Percentiles rank a stretch among this genome's conserved stretches.
phyloP scores from a whole-genome alignment of 768 basidiomycete genomes.

The Cantharellus cinnabarinus region DNA sequence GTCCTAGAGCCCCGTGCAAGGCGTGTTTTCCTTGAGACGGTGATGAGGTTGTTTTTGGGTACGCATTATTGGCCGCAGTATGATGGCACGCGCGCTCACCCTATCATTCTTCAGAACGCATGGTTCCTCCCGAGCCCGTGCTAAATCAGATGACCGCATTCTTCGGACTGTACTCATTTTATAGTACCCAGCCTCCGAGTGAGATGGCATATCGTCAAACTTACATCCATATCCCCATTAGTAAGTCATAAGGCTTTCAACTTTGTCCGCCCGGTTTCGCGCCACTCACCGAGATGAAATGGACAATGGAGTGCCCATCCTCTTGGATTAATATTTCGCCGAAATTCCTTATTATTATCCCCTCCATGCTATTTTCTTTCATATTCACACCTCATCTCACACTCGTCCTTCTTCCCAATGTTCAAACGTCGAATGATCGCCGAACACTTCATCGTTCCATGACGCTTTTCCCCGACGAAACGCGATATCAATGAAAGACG shows the following conservation, averaged over 20 bases:
- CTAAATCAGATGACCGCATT: slow-evolving; percentile 38
- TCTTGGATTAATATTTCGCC: too few relatives aligned
- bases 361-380: too few relatives aligned
- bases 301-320: too few relatives aligned
- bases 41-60: slow-evolving; percentile 50
- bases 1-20: slow-evolving; percentile 48
- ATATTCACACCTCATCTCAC: too few relatives aligned
- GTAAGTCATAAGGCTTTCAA: slow-evolving; percentile 18
- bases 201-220: slow-evolving; percentile 23
- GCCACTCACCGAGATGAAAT: too few relatives aligned
- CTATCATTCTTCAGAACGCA: slow-evolving; percentile 26
- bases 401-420: too few relatives aligned
- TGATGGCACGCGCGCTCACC: background rate
- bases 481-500: slow-evolving; percentile 24
- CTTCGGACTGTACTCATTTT: slow-evolving; percentile 42
- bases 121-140: slow-evolving; percentile 28
- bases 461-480: background rate
- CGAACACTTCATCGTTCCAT: too few relatives aligned
- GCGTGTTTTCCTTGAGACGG: slow-evolving; percentile 37
- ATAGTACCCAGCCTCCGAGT: slow-evolving; percentile 40
- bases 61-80: background rate
- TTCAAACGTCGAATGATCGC: too few relatives aligned
- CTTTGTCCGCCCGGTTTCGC: too few relatives aligned
- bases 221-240: slow-evolving; percentile 42
- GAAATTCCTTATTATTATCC: too few relatives aligned